phyloP scores from a whole-genome alignment of 108 stramenopile genomes.

The Cyclostephanos tholiformis region DNA sequence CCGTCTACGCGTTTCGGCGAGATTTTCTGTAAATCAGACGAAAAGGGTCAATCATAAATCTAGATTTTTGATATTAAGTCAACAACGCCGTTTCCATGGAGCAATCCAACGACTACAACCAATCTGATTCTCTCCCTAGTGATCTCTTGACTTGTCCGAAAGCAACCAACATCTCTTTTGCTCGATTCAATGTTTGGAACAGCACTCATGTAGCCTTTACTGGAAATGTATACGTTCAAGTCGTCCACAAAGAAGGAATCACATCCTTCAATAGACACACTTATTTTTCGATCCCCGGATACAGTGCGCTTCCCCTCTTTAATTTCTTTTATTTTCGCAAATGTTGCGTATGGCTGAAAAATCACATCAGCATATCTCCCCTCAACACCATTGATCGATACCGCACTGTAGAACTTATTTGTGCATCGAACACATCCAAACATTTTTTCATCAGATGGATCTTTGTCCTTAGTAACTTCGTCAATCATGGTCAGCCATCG shows the following conservation, averaged over 20 bases:
- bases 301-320: constrained; percentile 52
- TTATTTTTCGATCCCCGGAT: constrained; percentile 56
- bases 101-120: constrained; percentile 57
- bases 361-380: constrained; percentile 62
- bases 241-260: constrained; percentile 48
- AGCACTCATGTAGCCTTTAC: constrained; percentile 56
- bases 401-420: constrained; percentile 66
- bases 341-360: constrained; percentile 46
- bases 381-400: constrained; percentile 44
- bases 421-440: constrained; percentile 60
- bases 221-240: constrained; percentile 27
- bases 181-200: constrained; percentile 8
- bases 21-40: too few species aligned
- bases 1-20: too few species aligned
- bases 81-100: constrained; percentile 60
- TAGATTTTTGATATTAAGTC: constrained; percentile 37
- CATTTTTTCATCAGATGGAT: neutral
- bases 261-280: constrained; percentile 42
- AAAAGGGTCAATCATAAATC: neutral
- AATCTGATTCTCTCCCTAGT: constrained; percentile 34
- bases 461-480: constrained; percentile 8
- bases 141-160: neutral
- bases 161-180: neutral
- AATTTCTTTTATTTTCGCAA: constrained; percentile 42
- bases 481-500: constrained; percentile 70